phyloP scores from a whole-genome alignment of 345 rosid species.

The Dimocarpus longan region DNA sequence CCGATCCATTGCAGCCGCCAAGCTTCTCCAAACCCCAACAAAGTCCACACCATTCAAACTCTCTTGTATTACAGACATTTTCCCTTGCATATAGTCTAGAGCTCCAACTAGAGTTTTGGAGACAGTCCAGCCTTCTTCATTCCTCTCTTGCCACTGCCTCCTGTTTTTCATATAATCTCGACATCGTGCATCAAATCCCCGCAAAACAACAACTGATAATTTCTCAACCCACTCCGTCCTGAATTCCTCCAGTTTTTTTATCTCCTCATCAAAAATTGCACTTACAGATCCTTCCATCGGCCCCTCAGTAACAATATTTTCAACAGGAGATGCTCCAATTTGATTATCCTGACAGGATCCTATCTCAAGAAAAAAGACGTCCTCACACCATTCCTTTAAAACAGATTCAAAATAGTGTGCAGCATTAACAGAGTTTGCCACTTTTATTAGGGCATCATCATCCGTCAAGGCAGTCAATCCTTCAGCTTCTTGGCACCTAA shows the following conservation, averaged over 20 bases:
- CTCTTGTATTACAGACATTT: conserved; percentile 59
- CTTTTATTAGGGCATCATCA: conserved; percentile 77
- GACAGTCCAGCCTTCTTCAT: conserved; percentile 70
- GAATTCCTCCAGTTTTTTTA: conserved; percentile 60
- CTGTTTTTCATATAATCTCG: conserved; percentile 79
- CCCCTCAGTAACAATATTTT: conserved; percentile 18
- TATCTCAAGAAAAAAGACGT: conserved; percentile 83
- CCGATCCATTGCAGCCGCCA: conserved; percentile 70
- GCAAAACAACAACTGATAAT: conserved; percentile 65
- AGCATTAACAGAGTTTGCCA: conserved; percentile 70
- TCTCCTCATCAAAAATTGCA: conserved; percentile 63
- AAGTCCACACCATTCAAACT: conserved; percentile 69
- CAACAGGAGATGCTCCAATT: conserved; percentile 32
- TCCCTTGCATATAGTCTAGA: conserved; percentile 76
- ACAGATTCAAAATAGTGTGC: conserved; percentile 65
- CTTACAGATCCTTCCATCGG: conserved; percentile 31
- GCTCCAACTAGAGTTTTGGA: conserved; percentile 68
- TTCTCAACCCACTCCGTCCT: conserved; percentile 80
- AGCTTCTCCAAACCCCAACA: conserved; percentile 69
- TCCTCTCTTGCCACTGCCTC: conserved; percentile 81
- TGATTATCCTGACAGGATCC: conserved; percentile 45
- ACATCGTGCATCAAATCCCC: conserved; percentile 79
- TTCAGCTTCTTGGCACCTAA: conserved; percentile 94
- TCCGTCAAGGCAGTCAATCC: conserved; percentile 90
- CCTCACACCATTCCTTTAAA: conserved; percentile 84